A percentile compares a stretch with the other conserved stretches of the same genome.
These are phyloP conservation scores for Zarea fungicola DNA, from an alignment of 2,329 filamentous ascomycete genomes.

Conservation along the genomic window DNA sequence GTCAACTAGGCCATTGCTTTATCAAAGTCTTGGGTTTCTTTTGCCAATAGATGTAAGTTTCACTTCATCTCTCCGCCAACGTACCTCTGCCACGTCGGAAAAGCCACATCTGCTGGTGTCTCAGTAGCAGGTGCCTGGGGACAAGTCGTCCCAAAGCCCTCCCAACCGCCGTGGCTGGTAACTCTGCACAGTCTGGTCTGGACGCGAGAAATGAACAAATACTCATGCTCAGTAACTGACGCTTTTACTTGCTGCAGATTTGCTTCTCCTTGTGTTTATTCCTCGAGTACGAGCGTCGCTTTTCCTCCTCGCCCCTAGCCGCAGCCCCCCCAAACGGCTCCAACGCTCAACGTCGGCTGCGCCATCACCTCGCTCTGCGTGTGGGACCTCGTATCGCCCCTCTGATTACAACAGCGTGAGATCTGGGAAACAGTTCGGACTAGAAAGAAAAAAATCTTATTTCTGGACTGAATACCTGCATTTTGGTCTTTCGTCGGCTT, in stretches of 20 bases:
- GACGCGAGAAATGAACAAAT: too few relatives aligned
- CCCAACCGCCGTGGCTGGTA: neutral
- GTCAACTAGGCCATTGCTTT: neutral
- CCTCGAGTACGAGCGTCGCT: neutral
- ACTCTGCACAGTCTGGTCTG: neutral
- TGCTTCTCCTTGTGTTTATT: neutral
- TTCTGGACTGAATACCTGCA: neutral
- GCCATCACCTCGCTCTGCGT: conserved; percentile 4
- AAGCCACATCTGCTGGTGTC: conserved; percentile 8
- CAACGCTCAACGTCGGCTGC: conserved; percentile 9
- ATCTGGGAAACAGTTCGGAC: neutral
- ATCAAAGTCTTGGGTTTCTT: conserved; percentile 4
- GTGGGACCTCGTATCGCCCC: conserved; percentile 14
- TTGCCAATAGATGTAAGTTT: conserved; percentile 11
- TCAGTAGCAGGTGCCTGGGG: conserved; percentile 1
- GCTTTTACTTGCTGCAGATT: neutral
- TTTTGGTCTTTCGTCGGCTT: neutral
- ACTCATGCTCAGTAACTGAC: neutral
- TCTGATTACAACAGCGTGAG: neutral
- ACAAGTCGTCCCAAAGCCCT: neutral
- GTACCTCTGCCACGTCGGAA: conserved; percentile 6
- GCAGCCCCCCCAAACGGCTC: conserved; percentile 4
- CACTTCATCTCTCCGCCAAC: conserved; percentile 3
- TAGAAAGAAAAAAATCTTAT: neutral
- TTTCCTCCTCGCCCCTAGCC: neutral